Evolutionary conservation across 345 rosid genomes (phyloP).

Genomic region (Citrus medica): DNA sequence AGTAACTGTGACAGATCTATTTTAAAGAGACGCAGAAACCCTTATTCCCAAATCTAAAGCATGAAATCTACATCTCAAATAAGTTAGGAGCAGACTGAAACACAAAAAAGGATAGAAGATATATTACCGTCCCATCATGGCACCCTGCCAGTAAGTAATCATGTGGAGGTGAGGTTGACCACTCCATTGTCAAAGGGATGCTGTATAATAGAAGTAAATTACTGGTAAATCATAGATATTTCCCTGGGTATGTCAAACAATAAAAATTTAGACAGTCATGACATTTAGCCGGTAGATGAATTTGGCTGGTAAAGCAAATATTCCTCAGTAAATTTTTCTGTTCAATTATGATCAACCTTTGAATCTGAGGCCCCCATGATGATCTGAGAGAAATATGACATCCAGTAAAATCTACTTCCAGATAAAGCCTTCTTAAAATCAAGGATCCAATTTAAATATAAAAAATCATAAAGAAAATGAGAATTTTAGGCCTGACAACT

Average conservation of each 20-base stretch:
- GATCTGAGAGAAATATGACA: not conserved
- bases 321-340: not conserved
- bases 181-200: constrained; percentile 83
- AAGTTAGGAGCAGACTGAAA: constrained; percentile 1
- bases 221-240: constrained; percentile 14
- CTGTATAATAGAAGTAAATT: constrained; percentile 37
- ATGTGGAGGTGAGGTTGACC: constrained; percentile 64
- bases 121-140: constrained; percentile 84
- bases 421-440: not conserved
- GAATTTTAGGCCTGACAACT: not conserved
- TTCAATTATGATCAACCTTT: not conserved
- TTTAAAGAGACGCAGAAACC: not conserved
- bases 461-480: not conserved
- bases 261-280: not conserved
- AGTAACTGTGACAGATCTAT: not conserved
- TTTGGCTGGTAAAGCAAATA: not conserved
- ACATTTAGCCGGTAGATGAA: not conserved
- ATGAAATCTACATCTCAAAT: not conserved
- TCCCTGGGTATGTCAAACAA: not conserved
- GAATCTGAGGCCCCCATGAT: not conserved
- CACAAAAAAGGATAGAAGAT: constrained; percentile 2
- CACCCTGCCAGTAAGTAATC: constrained; percentile 90
- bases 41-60: not conserved
- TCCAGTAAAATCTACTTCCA: not conserved
- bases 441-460: not conserved